Evolutionary conservation across 2,329 filamentous ascomycete species (phyloP), one percentile per base, ranked within the genome.

Genomic region (Colletotrichum tropicale): DNA sequence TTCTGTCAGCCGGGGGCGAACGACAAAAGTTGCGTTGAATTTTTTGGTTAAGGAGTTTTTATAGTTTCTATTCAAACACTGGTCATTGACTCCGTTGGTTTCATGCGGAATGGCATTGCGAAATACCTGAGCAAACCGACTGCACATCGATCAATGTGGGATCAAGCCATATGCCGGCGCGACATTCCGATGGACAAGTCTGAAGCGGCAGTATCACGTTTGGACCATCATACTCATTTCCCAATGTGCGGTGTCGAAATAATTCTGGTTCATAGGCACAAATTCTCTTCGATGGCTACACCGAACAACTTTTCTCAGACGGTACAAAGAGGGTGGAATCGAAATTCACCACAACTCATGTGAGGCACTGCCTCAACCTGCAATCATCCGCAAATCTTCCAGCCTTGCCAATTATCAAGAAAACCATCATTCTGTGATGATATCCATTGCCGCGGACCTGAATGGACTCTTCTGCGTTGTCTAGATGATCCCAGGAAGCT

Each of bases 31-130:
- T 30, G 58, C 6, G 18, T 6, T 15, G 30, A 21, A 6, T 21
- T 16, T 21, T 32, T 9, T 36, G 2, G 21, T 21, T 8, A 2
- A 21, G n/a, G 6, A 52, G 6, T 4, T 21, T 0, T 5, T 5
- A 8, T 21, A 24, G n/a, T 13, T 21, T 52, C 0, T 8, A 1
- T 52, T 21, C 6, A 21, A 21, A 21, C 10, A 24, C 43, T 52
- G 2, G n/a, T 8, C n/a, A 52, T 52, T 13, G n/a, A 52, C 2
- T 21, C 3, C 43, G n/a, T 13, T 21, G 10, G 9, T 10, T 52
- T 21, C n/a, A 21, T 52, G 21, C 0, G 3, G 10, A 21, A n/a
- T 52, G 43, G 6, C n/a, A 21, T 8, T 10, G 13, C 2, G 43
- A 21, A 52, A n/a, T 52, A n/a, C 10, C n/a, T 13, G 10, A 21